phyloP scores from a whole-genome alignment of 2,329 filamentous ascomycete species.

The Gliomastix tumulicola region DNA sequence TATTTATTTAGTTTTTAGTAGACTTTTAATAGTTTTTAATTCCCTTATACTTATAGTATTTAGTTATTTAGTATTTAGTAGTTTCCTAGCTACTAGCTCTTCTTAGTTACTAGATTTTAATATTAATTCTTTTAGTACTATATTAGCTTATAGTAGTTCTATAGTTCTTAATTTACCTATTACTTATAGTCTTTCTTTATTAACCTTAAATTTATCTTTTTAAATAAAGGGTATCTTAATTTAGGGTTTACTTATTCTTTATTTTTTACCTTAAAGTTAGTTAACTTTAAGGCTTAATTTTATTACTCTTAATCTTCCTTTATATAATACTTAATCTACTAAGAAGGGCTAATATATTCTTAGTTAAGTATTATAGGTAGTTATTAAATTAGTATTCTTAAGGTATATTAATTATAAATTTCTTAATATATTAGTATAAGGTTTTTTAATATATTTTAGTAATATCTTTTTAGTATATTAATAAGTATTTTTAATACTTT shows the following conservation, averaged over 20 bases:
- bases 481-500: not conserved
- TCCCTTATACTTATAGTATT: no score
- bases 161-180: no score
- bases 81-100: no score
- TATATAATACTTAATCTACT: not conserved
- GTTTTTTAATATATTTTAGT: not conserved
- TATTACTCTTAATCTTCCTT: not conserved
- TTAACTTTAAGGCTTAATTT: not conserved
- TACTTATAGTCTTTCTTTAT: no score
- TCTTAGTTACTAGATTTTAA: no score
- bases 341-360: no score
- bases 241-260: no score
- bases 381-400: not conserved
- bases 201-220: no score
- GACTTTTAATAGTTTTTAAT: no score
- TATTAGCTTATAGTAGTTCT: not conserved
- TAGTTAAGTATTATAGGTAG: not conserved
- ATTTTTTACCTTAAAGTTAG: not conserved
- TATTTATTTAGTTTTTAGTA: no score
- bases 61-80: no score
- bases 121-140: not conserved
- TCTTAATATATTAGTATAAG: not conserved
- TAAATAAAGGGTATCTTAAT: no score
- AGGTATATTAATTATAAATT: not conserved
- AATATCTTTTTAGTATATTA: not conserved